These are phyloP conservation scores for Cryphonectria naterciae DNA, from an alignment of 2,329 filamentous ascomycete species.

Conservation along the genomic window DNA sequence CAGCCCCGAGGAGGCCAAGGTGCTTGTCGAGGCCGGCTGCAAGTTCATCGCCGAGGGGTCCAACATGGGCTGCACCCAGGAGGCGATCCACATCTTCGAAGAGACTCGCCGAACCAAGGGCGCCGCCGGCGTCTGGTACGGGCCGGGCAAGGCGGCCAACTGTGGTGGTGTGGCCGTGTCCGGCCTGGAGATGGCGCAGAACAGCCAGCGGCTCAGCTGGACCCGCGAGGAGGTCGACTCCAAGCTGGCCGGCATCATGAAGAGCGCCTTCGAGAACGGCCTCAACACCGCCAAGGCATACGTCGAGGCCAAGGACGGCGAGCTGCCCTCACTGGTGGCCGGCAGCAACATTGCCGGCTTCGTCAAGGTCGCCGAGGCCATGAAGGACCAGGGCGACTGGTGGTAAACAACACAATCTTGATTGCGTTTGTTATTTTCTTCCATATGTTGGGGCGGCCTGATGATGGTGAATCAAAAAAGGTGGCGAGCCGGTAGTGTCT, in stretches of 20 bases:
- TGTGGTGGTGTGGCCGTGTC: slow-evolving; percentile 96
- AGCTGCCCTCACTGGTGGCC: slow-evolving; percentile 87
- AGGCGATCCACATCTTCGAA: slow-evolving; percentile 93
- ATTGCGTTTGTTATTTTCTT: background rate
- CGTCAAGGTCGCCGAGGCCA: slow-evolving; percentile 91
- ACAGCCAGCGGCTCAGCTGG: slow-evolving; percentile 83
- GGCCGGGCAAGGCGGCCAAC: slow-evolving; percentile 95
- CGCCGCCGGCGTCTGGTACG: slow-evolving; percentile 83
- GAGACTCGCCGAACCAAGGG: slow-evolving; percentile 72
- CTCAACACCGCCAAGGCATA: slow-evolving; percentile 89
- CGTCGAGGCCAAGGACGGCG: slow-evolving; percentile 75
- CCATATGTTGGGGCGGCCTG: slow-evolving; percentile 6
- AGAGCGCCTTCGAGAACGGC: slow-evolving; percentile 87
- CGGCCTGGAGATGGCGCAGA: slow-evolving; percentile 98
- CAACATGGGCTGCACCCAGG: slow-evolving; percentile 99
- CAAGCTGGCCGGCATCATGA: slow-evolving; percentile 94
- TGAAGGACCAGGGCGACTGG: slow-evolving; percentile 98
- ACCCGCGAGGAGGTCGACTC: slow-evolving; percentile 85
- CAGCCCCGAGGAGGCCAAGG: slow-evolving; percentile 84
- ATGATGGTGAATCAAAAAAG: background rate
- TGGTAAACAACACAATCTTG: slow-evolving; percentile 48
- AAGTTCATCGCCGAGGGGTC: slow-evolving; percentile 93
- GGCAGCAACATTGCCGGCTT: slow-evolving; percentile 98
- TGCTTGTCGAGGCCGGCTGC: slow-evolving; percentile 74
- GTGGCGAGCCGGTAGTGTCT: background rate